Evolutionary conservation across 2,329 filamentous ascomycete genomes (phyloP), one percentile per base, ranked within the genome.

Genomic region (Colletotrichum orchidophilum): DNA sequence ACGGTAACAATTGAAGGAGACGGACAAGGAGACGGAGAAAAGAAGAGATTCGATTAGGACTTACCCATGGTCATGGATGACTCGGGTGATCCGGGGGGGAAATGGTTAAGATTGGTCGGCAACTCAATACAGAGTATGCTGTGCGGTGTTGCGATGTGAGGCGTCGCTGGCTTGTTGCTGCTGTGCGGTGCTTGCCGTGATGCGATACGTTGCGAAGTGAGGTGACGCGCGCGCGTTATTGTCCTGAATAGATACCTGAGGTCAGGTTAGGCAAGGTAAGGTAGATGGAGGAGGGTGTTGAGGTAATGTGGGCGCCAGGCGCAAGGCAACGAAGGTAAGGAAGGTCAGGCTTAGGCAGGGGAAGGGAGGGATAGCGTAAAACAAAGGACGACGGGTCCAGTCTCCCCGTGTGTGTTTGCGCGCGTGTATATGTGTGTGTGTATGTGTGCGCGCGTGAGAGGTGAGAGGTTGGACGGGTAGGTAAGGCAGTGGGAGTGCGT

Each of bases 221-320:
- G 55, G 63, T 54, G 61, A 69, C 66, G 66, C 62, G 66, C 55
- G 62, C 66, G 66, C 63, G 66, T 70, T 66, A 59, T 33, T 42
- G 62, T 57, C 46, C 33, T 54, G 35, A 68, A 50, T 35, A 61
- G 59, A 62, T 62, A 62, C 59, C 46, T 62, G 59, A 62, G 59
- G 59, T 53, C 50, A 59, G 63, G 46, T 18, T 42, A 57, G 70
- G 46, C 59, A 62, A 26, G 15, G 21, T 24, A 6, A 58, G 55
- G 27, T 52, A 18, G 35, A 42, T 42, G 35, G 35, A 42, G 35
- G 18, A 42, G 35, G 35, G 35, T 42, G 35, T 42, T 42, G 35
- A 42, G 35, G 35, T 42, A 42, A 42, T 42, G 35, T 42, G 35
- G 35, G 35, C 35, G 35, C 13, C 15, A 42, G 35, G 35, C 15